Evolutionary conservation across 768 basidiomycete genomes (phyloP).

Genomic region (Collybia mongolica): DNA sequence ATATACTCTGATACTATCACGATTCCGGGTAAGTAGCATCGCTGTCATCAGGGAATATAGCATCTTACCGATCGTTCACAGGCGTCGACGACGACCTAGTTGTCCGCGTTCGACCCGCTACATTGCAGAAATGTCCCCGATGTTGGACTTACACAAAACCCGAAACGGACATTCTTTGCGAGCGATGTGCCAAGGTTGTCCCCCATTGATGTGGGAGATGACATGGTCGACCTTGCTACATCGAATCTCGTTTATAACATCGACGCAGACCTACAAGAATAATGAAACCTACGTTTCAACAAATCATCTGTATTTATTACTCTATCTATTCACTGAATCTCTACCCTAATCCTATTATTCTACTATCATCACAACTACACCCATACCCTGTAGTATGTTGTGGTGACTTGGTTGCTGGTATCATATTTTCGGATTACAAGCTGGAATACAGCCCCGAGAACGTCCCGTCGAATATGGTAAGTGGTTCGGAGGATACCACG

Average conservation of each 20-base stretch:
- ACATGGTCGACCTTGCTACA: neutral
- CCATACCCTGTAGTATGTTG: too few species aligned
- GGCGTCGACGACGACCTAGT: conserved; percentile 32
- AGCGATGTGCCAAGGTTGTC: conserved; percentile 49
- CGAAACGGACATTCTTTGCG: conserved; percentile 55
- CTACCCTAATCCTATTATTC: too few species aligned
- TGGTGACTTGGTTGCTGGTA: too few species aligned
- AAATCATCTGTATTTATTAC: too few species aligned
- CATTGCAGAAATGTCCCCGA: conserved; percentile 74
- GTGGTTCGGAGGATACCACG: too few species aligned
- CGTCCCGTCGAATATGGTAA: too few species aligned
- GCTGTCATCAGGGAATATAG: neutral
- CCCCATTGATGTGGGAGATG: neutral
- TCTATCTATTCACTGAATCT: too few species aligned
- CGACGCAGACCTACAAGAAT: neutral
- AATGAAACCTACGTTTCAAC: neutral
- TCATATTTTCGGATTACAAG: too few species aligned
- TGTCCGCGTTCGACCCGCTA: conserved; percentile 63
- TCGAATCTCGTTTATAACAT: neutral
- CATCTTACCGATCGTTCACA: conserved; percentile 12
- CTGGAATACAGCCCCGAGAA: too few species aligned
- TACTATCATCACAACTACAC: too few species aligned
- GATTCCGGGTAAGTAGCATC: conserved; percentile 39
- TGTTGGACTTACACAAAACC: conserved; percentile 82
- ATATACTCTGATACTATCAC: conserved; percentile 39